A percentile compares a stretch with the other conserved stretches of the same genome.
Evolutionary conservation across 78 protist genomes (phyloP).

Genomic region (Protostelium mycophagum): DNA sequence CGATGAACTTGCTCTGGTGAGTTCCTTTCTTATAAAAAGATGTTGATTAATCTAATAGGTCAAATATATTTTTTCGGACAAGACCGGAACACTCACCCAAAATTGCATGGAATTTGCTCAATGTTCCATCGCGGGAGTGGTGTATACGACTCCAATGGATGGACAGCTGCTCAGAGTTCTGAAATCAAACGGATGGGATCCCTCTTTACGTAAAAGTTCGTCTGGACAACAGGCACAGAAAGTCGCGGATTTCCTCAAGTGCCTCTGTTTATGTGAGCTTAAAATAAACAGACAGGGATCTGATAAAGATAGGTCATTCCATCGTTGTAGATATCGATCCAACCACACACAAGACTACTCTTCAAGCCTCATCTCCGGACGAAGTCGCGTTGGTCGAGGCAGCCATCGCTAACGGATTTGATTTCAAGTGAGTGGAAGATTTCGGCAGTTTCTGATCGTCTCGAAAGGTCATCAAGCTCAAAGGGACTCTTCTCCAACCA

Average conservation of each 20-base stretch:
- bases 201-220: neutral
- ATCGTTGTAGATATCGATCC: slow-evolving; percentile 4
- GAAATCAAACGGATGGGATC: neutral
- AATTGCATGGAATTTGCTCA: slow-evolving; percentile 42
- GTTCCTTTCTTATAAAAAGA: neutral
- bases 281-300: too few species aligned
- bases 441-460: neutral
- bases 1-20: slow-evolving; percentile 42
- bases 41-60: neutral
- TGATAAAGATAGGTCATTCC: slow-evolving; percentile 6
- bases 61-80: slow-evolving; percentile 57
- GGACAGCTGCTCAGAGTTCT: slow-evolving; percentile 1
- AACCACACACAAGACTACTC: neutral
- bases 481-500: slow-evolving; percentile 4
- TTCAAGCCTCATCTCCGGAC: slow-evolving; percentile 67
- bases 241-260: slow-evolving; percentile 15
- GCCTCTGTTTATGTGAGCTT: too few species aligned
- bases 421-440: neutral
- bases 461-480: neutral
- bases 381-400: slow-evolving; percentile 72
- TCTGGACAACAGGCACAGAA: neutral
- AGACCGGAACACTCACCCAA: slow-evolving; percentile 67
- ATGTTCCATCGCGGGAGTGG: slow-evolving; percentile 25
- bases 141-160: slow-evolving; percentile 1
- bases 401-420: slow-evolving; percentile 55